These are phyloP conservation scores for Melampsora larici-populina DNA, from an alignment of 1,284 basidiomycete species.

Conservation along the genomic window DNA sequence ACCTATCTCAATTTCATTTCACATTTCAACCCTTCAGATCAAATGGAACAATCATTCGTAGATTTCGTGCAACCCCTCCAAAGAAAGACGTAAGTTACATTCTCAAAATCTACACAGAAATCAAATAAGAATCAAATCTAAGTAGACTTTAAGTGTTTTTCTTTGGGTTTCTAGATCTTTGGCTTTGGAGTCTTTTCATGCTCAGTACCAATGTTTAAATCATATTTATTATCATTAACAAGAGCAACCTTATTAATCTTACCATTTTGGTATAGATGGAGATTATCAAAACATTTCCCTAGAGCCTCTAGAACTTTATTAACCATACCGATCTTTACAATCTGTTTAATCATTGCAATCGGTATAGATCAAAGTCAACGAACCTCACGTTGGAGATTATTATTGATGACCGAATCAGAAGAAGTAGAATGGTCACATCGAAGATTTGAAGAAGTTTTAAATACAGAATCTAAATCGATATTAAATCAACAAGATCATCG, in stretches of 20 bases:
- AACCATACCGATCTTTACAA: conserved; percentile 53
- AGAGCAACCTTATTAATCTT: conserved; percentile 56
- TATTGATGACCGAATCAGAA: conserved; percentile 59
- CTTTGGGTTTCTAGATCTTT: conserved; percentile 6
- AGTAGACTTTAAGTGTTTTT: too few relatives aligned
- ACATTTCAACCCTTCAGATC: too few relatives aligned
- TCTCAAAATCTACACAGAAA: neutral
- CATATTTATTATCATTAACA: too few relatives aligned
- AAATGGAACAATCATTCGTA: neutral
- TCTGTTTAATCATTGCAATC: conserved; percentile 58
- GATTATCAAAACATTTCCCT: conserved; percentile 26
- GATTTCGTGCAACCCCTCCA: conserved; percentile 1
- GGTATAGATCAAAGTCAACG: conserved; percentile 58
- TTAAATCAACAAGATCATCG: conserved; percentile 9
- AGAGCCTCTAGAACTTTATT: conserved; percentile 29
- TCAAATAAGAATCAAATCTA: neutral
- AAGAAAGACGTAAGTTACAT: neutral
- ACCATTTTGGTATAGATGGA: conserved; percentile 58
- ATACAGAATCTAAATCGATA: neutral
- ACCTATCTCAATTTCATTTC: too few relatives aligned
- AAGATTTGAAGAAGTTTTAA: conserved; percentile 52
- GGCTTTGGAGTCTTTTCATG: conserved; percentile 43
- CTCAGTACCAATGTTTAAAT: conserved; percentile 52
- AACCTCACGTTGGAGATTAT: conserved; percentile 58
- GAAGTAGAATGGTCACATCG: conserved; percentile 58